phyloP scores from a whole-genome alignment of 768 basidiomycete genomes.

The Ephemerocybe angulata region DNA sequence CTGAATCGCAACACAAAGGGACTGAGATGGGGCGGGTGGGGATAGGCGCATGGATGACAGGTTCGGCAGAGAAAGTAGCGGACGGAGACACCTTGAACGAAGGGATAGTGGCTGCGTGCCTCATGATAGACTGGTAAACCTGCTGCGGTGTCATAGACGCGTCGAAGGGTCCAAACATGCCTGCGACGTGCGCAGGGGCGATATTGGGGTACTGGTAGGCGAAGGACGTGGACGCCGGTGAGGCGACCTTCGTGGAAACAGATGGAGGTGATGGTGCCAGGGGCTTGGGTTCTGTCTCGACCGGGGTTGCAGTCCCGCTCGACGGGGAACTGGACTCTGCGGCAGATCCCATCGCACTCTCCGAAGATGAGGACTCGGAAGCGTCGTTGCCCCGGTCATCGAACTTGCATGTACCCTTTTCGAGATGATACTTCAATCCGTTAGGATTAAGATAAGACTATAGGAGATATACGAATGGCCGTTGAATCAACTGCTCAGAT shows the following conservation, averaged over 20 bases:
- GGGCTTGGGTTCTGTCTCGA: too few species aligned
- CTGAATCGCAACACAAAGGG: too few species aligned
- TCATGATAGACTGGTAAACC: neutral
- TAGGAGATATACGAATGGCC: neutral
- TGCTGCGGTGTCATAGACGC: neutral
- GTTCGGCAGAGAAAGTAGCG: too few species aligned
- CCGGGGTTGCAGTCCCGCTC: neutral
- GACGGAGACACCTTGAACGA: neutral
- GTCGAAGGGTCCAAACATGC: neutral
- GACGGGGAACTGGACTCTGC: neutral
- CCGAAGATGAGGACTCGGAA: neutral
- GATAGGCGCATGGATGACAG: too few species aligned
- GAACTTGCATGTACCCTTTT: constrained; percentile 60
- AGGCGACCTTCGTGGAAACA: too few species aligned
- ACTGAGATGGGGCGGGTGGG: too few species aligned
- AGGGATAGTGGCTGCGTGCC: neutral
- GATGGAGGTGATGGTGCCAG: too few species aligned
- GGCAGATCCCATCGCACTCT: neutral
- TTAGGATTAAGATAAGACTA: constrained; percentile 64
- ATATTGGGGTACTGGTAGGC: neutral
- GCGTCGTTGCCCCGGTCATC: constrained; percentile 19
- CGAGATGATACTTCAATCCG: constrained; percentile 64
- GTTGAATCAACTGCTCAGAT: neutral
- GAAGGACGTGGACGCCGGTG: neutral
- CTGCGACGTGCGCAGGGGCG: neutral